Conservation (phyloP, 2,329 filamentous ascomycete species). For the Alternaria gansuensis region DNA sequence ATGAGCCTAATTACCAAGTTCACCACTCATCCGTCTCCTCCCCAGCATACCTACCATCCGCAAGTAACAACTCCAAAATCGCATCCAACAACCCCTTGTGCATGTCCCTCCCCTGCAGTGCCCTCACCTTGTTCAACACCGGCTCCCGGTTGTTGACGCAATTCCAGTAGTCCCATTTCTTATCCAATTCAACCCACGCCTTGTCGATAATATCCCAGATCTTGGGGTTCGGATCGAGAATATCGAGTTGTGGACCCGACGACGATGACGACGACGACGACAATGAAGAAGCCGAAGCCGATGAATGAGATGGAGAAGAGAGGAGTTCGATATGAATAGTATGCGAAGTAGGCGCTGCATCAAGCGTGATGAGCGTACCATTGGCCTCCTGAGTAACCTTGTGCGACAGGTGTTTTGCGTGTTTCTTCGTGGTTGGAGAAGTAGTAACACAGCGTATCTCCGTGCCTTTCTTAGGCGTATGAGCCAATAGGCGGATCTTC, state of each 20-base stretch:
- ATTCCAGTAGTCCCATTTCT: conserved; percentile 48
- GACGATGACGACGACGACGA: neutral
- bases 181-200: conserved; percentile 42
- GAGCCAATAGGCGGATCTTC: conserved; percentile 46
- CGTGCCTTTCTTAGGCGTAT: conserved; percentile 26
- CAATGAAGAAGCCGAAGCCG: conserved; percentile 6
- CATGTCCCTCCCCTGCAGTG: conserved; percentile 41
- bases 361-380: conserved; percentile 41
- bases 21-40: conserved; percentile 12
- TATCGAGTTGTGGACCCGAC: conserved; percentile 42
- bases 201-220: conserved; percentile 45
- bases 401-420: conserved; percentile 36
- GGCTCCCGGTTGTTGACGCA: conserved; percentile 41
- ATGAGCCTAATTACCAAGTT: neutral
- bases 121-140: conserved; percentile 41
- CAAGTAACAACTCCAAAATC: conserved; percentile 47
- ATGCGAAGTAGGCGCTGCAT: conserved; percentile 33
- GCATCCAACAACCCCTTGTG: conserved; percentile 44
- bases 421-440: conserved; percentile 33
- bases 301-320: conserved; percentile 37
- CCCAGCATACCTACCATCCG: conserved; percentile 45
- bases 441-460: conserved; percentile 43
- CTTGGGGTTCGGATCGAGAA: conserved; percentile 43
- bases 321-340: conserved; percentile 42
- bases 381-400: conserved; percentile 30